phyloP scores from a whole-genome alignment of 768 basidiomycete species.

The Rhizopogon roseolus region DNA sequence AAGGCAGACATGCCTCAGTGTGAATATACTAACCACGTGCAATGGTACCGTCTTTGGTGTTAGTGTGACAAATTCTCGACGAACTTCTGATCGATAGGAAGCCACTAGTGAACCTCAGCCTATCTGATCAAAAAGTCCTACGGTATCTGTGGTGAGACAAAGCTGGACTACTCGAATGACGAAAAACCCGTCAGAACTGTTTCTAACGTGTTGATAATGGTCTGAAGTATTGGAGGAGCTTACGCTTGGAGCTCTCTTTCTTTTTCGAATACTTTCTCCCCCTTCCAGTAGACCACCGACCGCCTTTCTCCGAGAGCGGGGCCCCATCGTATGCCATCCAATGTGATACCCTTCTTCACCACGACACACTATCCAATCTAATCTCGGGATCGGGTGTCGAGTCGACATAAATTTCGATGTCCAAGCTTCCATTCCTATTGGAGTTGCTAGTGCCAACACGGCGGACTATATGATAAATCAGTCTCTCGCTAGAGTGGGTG shows the following conservation, averaged over 20 bases:
- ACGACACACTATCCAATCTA: slow-evolving; percentile 65
- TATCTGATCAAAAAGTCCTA: too few relatives aligned
- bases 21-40: too few relatives aligned
- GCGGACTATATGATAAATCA: too few relatives aligned
- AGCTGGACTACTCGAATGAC: too few relatives aligned
- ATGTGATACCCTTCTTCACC: slow-evolving; percentile 66
- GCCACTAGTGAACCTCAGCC: too few relatives aligned
- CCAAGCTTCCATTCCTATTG: slow-evolving; percentile 30
- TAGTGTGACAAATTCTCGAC: too few relatives aligned
- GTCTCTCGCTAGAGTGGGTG: slow-evolving; percentile 24
- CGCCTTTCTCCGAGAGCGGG: slow-evolving; percentile 44
- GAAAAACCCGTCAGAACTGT: too few relatives aligned
- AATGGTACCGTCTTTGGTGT: too few relatives aligned
- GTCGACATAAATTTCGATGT: slow-evolving; percentile 72
- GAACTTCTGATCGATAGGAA: too few relatives aligned
- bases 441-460: slow-evolving; percentile 35
- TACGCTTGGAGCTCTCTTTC: slow-evolving; percentile 34
- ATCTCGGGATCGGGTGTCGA: slow-evolving; percentile 59
- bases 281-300: slow-evolving; percentile 82
- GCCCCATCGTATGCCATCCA: slow-evolving; percentile 57
- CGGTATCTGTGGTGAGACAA: too few relatives aligned
- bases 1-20: too few relatives aligned
- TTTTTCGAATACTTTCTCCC: slow-evolving; percentile 69
- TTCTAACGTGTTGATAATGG: slow-evolving; percentile 5
- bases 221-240: background rate